Evolutionary conservation across 2,329 filamentous ascomycete species (phyloP), one percentile per base, ranked within the genome.

Genomic region (Sporothrix protearum): DNA sequence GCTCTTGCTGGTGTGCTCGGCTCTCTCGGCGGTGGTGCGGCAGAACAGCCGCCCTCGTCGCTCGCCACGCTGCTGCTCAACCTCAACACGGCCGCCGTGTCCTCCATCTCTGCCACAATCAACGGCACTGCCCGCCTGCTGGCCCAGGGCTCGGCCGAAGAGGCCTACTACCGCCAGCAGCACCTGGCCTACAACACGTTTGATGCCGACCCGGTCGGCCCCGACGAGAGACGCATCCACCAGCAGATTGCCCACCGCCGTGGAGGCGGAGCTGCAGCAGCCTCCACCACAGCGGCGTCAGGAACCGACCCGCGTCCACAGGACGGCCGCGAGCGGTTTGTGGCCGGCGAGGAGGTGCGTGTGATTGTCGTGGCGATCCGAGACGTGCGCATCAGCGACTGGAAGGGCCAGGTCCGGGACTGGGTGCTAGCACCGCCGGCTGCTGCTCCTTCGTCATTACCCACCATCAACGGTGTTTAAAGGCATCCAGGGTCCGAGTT

Each of bases 171-270:
- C 80, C 91, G 91, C 77, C 88, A 91, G 75, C 86, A 89, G 77
- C 96, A 99, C 83, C 82, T 97, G 75, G 93, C 93, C 77, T 97
- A 97, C 81, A 97, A 98, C 80, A 96, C 93, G 0, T 97, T 96
- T 77, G 90, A 90, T 59, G 82, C 83, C 45, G 86, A 89, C 73
- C 74, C 74, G 36, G 71, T 72, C 28, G 75, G 74, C 19, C 79
- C 82, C 39, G 76, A 79, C 70, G 72, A 82, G 64, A 82, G 85
- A 73, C 81, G 82, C 67, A 77, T 76, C 69, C 76, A 77, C 74
- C 80, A 74, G 67, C 72, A 76, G 73, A 79, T 76, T 76, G 76
- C 77, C 76, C 75, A 71, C 22, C 69, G 36, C 63, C 39, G 74
- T 73, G 68, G 74, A 75, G 68, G 80, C 55, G 84, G 83, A 66